These are phyloP conservation scores for Fusarium coicis DNA, from an alignment of 2,329 filamentous ascomycete species.

Conservation along the genomic window DNA sequence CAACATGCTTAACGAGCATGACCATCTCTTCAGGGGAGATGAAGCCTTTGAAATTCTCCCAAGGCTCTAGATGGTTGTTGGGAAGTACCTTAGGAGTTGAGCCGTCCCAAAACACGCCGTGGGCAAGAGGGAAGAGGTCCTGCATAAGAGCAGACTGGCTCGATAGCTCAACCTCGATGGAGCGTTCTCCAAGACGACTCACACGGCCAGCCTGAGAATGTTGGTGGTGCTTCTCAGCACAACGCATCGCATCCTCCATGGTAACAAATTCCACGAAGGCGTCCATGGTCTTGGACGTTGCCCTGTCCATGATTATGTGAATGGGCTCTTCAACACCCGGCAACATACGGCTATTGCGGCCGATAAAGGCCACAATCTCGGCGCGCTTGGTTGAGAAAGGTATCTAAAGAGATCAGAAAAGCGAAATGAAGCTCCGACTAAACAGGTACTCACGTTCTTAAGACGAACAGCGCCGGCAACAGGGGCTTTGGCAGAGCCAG, in stretches of 20 bases:
- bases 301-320: slow-evolving; percentile 73
- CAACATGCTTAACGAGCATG: slow-evolving; percentile 72
- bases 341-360: slow-evolving; percentile 65
- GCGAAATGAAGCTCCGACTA: not conserved
- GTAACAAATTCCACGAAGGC: slow-evolving; percentile 68
- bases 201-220: slow-evolving; percentile 53
- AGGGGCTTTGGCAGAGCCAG: slow-evolving; percentile 43
- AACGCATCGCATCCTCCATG: slow-evolving; percentile 63
- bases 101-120: slow-evolving; percentile 66
- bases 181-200: slow-evolving; percentile 66
- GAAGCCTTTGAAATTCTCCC: slow-evolving; percentile 69
- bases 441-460: slow-evolving; percentile 57
- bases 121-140: slow-evolving; percentile 69
- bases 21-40: slow-evolving; percentile 71
- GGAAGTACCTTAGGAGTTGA: slow-evolving; percentile 54
- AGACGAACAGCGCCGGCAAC: slow-evolving; percentile 61
- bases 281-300: slow-evolving; percentile 70
- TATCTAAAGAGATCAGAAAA: slow-evolving; percentile 56
- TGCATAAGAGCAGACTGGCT: slow-evolving; percentile 68
- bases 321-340: slow-evolving; percentile 66
- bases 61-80: slow-evolving; percentile 52
- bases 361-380: slow-evolving; percentile 69
- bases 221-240: slow-evolving; percentile 60
- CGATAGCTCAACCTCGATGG: slow-evolving; percentile 66
- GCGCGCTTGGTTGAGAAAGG: slow-evolving; percentile 64